Conservation (phyloP, 2,329 filamentous ascomycete genomes). For the Aureobasidium lini region DNA sequence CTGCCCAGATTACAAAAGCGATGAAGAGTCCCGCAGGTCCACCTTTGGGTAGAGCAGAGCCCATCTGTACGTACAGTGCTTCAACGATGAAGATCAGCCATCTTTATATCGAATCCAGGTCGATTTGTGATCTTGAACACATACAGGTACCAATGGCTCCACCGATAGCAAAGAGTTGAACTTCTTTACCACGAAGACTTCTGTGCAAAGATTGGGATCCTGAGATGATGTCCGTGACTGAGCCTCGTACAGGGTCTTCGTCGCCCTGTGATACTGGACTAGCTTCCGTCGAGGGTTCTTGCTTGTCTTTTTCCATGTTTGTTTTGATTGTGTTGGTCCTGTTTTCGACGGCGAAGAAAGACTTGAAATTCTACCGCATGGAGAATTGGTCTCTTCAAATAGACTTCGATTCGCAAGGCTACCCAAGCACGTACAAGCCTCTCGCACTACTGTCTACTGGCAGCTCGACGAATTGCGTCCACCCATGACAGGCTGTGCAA, state of each 20-base stretch:
- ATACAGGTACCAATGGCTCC: slow-evolving; percentile 18
- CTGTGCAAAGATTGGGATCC: slow-evolving; percentile 6
- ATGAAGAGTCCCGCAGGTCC: slow-evolving; percentile 36
- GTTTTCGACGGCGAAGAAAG: too few species aligned
- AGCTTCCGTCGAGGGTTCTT: background rate
- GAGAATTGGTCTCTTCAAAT: too few species aligned
- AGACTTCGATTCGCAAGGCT: too few species aligned
- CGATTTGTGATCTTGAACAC: background rate
- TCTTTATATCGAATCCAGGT: background rate
- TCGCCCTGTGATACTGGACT: background rate
- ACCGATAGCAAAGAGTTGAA: slow-evolving; percentile 20
- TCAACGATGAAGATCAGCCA: background rate
- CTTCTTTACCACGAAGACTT: slow-evolving; percentile 12
- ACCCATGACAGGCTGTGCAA: too few species aligned
- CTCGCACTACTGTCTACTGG: too few species aligned
- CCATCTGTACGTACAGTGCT: slow-evolving; percentile 14
- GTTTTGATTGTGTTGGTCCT: background rate
- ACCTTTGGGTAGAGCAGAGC: slow-evolving; percentile 24
- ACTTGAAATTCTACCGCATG: too few species aligned
- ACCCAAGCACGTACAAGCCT: too few species aligned
- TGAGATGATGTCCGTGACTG: background rate
- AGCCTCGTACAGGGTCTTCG: background rate
- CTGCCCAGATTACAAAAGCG: slow-evolving; percentile 29
- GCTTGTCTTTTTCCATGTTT: background rate
- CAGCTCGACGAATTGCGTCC: too few species aligned